Base-by-base conservation (phyloP, 106 monocot species). In the Acorus calamus region DNA sequence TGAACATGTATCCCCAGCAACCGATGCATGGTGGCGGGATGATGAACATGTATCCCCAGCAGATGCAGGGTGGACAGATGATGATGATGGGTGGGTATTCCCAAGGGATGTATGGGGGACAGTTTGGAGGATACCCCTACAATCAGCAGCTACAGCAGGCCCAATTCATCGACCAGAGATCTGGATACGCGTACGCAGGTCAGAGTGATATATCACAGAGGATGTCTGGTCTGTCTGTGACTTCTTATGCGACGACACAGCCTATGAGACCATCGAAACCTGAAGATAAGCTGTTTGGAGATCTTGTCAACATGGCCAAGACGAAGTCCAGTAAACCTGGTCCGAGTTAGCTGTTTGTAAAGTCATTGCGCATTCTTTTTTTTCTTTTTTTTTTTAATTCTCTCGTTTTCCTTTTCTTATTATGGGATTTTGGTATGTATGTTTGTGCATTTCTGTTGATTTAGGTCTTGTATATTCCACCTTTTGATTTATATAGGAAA, bases 211-310 rank as follows among this genome's bases (percentile, higher is more conserved):
- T 91, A 4, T 66, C 87, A 13, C 84, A 82, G n/a, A 69, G 78
- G 60, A 90, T 94, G 84, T 76, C 78, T 73, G 87, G 82, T 10
- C 78, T 85, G 42, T 83, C 85, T 2, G 70, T 54, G 69, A 74
- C 64, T 11, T 61, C 72, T 13, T 67, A 65, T 52, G 56, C 54
- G 60, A 28, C 28, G 28, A 63, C 63, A 44, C 82, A 77, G 68
- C 61, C 83, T n/a, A 78, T 66, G 64, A 84, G 28, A 1, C 28
- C 7, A 63, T 60, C 11, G 5, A 87, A 75, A 66, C 75, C 71
- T 4, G 83, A 83, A 70, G 87, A 87, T 66, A 87, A 80, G 41
- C 71, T 87, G 8, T 87, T 87, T 60, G 83, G 83, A n/a, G 87
- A 87, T 72, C 87, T 87, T 72, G 80, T 87, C 49, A 87, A 44